Percentiles rank a stretch among this genome's conserved stretches.
phyloP scores from a whole-genome alignment of 164 flowering plant genomes.

The Vitis rupestris region DNA sequence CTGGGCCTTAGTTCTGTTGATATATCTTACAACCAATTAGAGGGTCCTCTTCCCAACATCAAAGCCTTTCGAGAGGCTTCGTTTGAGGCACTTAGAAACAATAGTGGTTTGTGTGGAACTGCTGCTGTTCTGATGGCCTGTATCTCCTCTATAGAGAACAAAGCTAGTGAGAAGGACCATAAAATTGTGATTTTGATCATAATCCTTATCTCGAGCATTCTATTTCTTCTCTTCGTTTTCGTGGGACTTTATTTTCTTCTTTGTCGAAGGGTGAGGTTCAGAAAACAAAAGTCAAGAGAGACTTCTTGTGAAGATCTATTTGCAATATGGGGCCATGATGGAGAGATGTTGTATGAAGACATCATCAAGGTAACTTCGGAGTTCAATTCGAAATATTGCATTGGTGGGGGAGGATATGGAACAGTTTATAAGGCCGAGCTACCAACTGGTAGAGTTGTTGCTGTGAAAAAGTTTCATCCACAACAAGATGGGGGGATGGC shows the following conservation, averaged over 20 bases:
- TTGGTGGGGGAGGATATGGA: constrained; percentile 22
- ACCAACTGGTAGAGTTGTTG: background rate
- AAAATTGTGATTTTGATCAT: background rate
- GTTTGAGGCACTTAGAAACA: constrained; percentile 5
- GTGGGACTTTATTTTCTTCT: background rate
- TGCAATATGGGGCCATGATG: constrained; percentile 16
- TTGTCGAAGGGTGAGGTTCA: background rate
- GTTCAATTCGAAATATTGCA: constrained; percentile 11
- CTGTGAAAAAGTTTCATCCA: too few relatives aligned
- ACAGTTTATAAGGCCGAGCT: constrained; percentile 21
- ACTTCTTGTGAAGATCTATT: background rate
- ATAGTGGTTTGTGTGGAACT: constrained; percentile 21
- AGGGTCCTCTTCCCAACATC: constrained; percentile 25
- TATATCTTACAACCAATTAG: constrained; percentile 19
- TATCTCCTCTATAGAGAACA: too few relatives aligned
- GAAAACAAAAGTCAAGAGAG: too few relatives aligned
- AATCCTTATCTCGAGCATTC: background rate
- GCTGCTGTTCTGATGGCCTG: background rate
- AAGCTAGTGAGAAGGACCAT: background rate
- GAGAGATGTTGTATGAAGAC: constrained; percentile 13
- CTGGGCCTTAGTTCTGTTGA: constrained; percentile 8
- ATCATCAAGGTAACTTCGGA: constrained; percentile 18
- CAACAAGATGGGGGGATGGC: too few relatives aligned
- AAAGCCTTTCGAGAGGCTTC: constrained; percentile 12
- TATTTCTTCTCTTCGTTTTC: background rate